phyloP scores from a whole-genome alignment of 2,329 filamentous ascomycete genomes.

The Plectosphaerella cucumerina region DNA sequence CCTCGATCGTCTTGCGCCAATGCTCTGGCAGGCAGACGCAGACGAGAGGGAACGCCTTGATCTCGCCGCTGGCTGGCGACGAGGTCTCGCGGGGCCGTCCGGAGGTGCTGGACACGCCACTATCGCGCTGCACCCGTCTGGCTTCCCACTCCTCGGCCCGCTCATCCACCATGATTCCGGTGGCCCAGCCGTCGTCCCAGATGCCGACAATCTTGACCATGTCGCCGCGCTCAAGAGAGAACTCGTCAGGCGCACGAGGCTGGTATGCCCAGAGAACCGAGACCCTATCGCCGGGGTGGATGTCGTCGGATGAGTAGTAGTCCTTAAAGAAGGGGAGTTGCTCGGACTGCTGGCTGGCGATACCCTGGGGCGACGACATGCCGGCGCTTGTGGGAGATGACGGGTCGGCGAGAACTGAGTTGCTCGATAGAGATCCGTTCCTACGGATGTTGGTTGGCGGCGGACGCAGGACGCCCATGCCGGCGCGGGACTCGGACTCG shows the following conservation, averaged over 20 bases:
- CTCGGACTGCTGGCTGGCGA: conserved; percentile 88
- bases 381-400: conserved; percentile 72
- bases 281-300: conserved; percentile 85
- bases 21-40: conserved; percentile 94
- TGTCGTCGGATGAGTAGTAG: conserved; percentile 96
- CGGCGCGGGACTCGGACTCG: conserved; percentile 55
- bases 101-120: conserved; percentile 83
- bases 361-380: conserved; percentile 78
- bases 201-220: conserved; percentile 98
- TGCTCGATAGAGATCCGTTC: conserved; percentile 85
- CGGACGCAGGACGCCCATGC: conserved; percentile 47
- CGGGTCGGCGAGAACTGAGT: conserved; percentile 69
- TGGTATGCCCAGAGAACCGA: conserved; percentile 96
- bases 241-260: conserved; percentile 88
- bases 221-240: conserved; percentile 87
- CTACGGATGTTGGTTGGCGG: conserved; percentile 54
- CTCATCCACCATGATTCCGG: conserved; percentile 78
- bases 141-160: conserved; percentile 86
- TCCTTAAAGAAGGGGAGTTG: conserved; percentile 96
- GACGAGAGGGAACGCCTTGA: conserved; percentile 96
- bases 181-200: conserved; percentile 99
- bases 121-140: conserved; percentile 77
- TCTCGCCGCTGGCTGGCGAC: conserved; percentile 69
- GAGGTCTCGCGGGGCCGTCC: conserved; percentile 55
- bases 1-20: conserved; percentile 95